Percentiles rank a stretch among this genome's conserved stretches.
Evolutionary conservation across 2,329 filamentous ascomycete species (phyloP).

Genomic region (Aspergillus fumigatiaffinis): DNA sequence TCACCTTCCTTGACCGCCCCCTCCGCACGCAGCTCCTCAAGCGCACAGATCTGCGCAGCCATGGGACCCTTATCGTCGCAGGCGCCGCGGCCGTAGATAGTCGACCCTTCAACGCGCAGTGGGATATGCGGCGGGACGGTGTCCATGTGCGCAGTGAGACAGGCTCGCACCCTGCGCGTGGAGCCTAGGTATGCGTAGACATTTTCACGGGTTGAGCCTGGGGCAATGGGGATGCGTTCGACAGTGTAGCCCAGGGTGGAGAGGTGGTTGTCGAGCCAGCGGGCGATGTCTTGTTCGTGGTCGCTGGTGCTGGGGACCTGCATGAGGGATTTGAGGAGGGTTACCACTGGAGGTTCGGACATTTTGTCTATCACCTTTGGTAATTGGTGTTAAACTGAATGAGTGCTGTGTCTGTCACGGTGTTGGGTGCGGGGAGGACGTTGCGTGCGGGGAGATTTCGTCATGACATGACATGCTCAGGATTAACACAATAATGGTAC

Average conservation of each 20-base stretch:
- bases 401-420: too few species aligned
- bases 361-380: not conserved
- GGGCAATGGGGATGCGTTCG: constrained; percentile 33
- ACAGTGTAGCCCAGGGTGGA: constrained; percentile 32
- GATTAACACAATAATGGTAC: too few species aligned
- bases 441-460: not conserved
- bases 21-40: constrained; percentile 51
- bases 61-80: constrained; percentile 60
- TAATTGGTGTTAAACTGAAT: not conserved
- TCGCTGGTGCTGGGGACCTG: constrained; percentile 37
- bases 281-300: constrained; percentile 33
- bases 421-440: not conserved
- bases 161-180: constrained; percentile 24
- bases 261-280: constrained; percentile 32
- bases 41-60: constrained; percentile 69
- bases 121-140: constrained; percentile 69
- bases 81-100: constrained; percentile 66
- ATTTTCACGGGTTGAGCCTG: constrained; percentile 33
- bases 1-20: constrained; percentile 45
- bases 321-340: constrained; percentile 33
- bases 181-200: constrained; percentile 39
- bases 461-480: not conserved
- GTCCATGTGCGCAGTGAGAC: constrained; percentile 36
- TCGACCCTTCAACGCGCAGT: constrained; percentile 48
- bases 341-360: constrained; percentile 14